These are phyloP conservation scores for Podila minutissima DNA, from an alignment of 192 early-diverging fungal species.

Conservation along the genomic window DNA sequence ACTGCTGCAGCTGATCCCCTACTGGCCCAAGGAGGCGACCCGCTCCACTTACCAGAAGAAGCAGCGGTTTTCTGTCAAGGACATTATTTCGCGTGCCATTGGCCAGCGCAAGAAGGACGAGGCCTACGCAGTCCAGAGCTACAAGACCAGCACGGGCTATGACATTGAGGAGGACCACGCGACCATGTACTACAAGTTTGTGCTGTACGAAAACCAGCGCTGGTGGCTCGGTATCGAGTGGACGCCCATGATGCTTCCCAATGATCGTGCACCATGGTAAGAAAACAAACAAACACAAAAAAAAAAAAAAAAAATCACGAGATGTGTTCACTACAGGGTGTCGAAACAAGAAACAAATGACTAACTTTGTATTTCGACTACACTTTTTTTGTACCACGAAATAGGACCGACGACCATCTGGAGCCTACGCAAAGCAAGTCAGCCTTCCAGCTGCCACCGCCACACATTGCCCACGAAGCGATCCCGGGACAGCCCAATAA, in stretches of 20 bases:
- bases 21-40: slow-evolving; percentile 30
- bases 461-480: slow-evolving; percentile 33
- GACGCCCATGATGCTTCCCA: slow-evolving; percentile 67
- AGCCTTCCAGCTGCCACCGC: slow-evolving; percentile 56
- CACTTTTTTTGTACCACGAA: not conserved
- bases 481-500: slow-evolving; percentile 49
- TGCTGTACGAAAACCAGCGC: slow-evolving; percentile 61
- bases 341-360: not conserved
- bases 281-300: not conserved
- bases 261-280: slow-evolving; percentile 64
- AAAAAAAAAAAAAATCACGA: not conserved
- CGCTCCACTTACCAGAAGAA: slow-evolving; percentile 28
- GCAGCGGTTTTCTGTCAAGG: slow-evolving; percentile 47
- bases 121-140: slow-evolving; percentile 3
- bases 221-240: slow-evolving; percentile 69
- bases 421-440: slow-evolving; percentile 59
- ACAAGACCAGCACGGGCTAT: slow-evolving; percentile 49
- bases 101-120: slow-evolving; percentile 53
- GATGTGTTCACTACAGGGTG: too few species aligned
- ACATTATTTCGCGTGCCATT: slow-evolving; percentile 47
- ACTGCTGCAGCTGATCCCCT: slow-evolving; percentile 34
- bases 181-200: slow-evolving; percentile 57
- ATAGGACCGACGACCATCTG: slow-evolving; percentile 63
- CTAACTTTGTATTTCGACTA: not conserved
- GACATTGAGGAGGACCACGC: slow-evolving; percentile 52